phyloP scores from a whole-genome alignment of 805 yeast genomes.

The Kodamaea kaohsiungensis region DNA sequence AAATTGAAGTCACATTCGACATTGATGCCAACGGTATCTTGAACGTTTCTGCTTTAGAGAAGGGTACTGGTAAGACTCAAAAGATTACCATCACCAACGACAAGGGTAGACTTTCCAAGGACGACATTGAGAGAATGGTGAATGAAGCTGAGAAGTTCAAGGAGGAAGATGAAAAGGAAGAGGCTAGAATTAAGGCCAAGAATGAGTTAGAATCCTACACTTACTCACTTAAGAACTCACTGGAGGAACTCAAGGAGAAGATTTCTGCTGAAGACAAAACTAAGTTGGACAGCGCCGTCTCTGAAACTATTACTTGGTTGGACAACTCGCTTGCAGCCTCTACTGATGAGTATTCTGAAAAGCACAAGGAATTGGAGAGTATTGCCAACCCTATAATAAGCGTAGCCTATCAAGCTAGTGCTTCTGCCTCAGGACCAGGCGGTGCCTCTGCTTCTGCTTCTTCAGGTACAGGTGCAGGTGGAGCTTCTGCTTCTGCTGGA shows the following conservation, averaged over 20 bases:
- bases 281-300: conserved; percentile 51
- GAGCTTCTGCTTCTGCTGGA: conserved; percentile 27
- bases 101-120: conserved; percentile 91
- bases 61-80: conserved; percentile 92
- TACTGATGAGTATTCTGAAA: conserved; percentile 42
- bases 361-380: conserved; percentile 41
- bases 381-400: conserved; percentile 42
- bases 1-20: conserved; percentile 86
- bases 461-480: conserved; percentile 53
- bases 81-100: conserved; percentile 91
- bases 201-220: conserved; percentile 88
- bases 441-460: conserved; percentile 24
- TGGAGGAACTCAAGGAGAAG: conserved; percentile 48
- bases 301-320: conserved; percentile 43
- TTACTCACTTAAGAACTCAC: conserved; percentile 74
- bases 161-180: conserved; percentile 82
- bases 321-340: conserved; percentile 41
- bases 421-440: conserved; percentile 19
- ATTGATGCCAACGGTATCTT: conserved; percentile 85
- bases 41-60: conserved; percentile 85
- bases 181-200: conserved; percentile 85
- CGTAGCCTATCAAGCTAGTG: conserved; percentile 31
- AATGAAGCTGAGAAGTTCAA: conserved; percentile 95
- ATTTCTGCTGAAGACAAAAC: conserved; percentile 45
- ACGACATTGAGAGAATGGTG: conserved; percentile 96